Percentiles rank a stretch among this genome's conserved stretches.
Conservation (phyloP, 2,329 filamentous ascomycete species). For the Fusarium sp. region DNA sequence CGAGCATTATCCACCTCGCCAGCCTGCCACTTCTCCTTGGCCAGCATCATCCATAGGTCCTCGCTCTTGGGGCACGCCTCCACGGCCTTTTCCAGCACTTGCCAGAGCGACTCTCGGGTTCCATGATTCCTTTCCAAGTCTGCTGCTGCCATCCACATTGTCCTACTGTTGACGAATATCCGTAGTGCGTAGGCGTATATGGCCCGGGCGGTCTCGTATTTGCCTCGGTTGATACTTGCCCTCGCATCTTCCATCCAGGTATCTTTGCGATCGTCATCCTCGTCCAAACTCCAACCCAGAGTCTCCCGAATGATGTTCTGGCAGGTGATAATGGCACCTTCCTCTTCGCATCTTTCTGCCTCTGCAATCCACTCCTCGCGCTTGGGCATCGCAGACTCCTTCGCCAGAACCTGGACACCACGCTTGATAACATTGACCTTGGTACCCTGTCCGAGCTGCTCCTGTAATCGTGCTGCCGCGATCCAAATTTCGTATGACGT, state of each 20-base stretch:
- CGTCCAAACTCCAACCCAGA: slow-evolving; percentile 90
- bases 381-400: slow-evolving; percentile 95
- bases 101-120: slow-evolving; percentile 81
- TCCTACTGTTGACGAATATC: slow-evolving; percentile 87
- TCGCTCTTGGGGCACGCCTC: slow-evolving; percentile 93
- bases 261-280: slow-evolving; percentile 95
- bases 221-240: slow-evolving; percentile 79
- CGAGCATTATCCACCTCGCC: slow-evolving; percentile 89
- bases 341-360: slow-evolving; percentile 93
- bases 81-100: slow-evolving; percentile 89
- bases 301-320: slow-evolving; percentile 92
- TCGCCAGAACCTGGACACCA: slow-evolving; percentile 86
- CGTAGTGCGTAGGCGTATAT: slow-evolving; percentile 93
- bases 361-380: slow-evolving; percentile 97
- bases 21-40: slow-evolving; percentile 91
- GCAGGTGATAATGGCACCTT: slow-evolving; percentile 87
- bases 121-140: slow-evolving; percentile 93
- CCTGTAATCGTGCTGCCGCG: slow-evolving; percentile 88
- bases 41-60: slow-evolving; percentile 94
- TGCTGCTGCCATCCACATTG: slow-evolving; percentile 88
- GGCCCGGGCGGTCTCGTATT: slow-evolving; percentile 88
- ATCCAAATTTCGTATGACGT: slow-evolving; percentile 98
- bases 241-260: slow-evolving; percentile 96
- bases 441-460: slow-evolving; percentile 80
- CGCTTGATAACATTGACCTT: slow-evolving; percentile 95